These are phyloP conservation scores for Phytopythium helicoides DNA, from an alignment of 352 stramenopile genomes.

Conservation along the genomic window DNA sequence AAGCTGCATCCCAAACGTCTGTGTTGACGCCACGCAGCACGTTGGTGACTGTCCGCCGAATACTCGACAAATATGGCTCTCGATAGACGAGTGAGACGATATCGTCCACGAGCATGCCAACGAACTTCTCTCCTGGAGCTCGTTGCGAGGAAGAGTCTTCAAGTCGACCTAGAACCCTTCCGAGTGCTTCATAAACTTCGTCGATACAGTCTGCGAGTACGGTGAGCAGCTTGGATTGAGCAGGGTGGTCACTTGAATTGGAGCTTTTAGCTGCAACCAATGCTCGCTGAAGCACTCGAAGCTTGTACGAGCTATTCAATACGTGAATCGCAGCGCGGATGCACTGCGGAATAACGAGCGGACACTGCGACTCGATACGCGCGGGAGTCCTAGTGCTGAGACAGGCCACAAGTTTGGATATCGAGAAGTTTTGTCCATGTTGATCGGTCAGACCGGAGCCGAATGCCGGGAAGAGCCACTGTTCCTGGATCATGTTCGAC, in stretches of 20 bases:
- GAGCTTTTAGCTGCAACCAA: too few species aligned
- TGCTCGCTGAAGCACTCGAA: too few species aligned
- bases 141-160: too few species aligned
- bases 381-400: too few species aligned
- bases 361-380: too few species aligned
- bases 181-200: background rate
- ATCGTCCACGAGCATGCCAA: constrained; percentile 23
- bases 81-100: constrained; percentile 26
- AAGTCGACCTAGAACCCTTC: background rate
- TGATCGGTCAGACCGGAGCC: background rate
- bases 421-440: too few species aligned
- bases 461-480: constrained; percentile 6
- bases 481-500: background rate
- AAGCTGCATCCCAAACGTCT: too few species aligned
- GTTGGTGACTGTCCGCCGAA: constrained; percentile 3
- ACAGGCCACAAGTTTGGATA: too few species aligned
- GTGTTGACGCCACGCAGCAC: constrained; percentile 5
- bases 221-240: background rate
- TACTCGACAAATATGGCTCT: constrained; percentile 6
- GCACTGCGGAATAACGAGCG: too few species aligned
- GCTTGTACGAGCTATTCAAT: too few species aligned
- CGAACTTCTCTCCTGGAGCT: background rate
- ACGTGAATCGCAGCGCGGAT: too few species aligned
- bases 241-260: background rate
- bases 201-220: background rate